Base-by-base conservation (phyloP, 306 rosid species). In the Macrotyloma uniflorum region DNA sequence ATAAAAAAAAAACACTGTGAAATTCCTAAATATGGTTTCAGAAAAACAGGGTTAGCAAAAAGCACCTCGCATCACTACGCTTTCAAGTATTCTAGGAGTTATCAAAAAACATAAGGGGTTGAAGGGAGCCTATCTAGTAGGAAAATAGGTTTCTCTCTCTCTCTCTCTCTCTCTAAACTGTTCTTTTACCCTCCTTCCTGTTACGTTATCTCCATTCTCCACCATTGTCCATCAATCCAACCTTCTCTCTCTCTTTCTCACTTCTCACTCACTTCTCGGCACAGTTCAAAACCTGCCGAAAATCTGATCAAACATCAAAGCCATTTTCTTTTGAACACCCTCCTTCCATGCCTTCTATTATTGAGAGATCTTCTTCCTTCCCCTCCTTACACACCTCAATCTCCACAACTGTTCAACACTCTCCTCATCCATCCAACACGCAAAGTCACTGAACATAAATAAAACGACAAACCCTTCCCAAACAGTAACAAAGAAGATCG, bases 21-120 rank as follows among this genome's bases (percentile, higher is more conserved):
- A 51, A 42, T 79, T 76, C 68, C 80, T 28, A 64, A 35, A 85
- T 64, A 78, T 82, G 69, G 42, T 58, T 42, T 78, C 42, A 24
- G 5, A 10, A 73, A 77, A 84, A 57, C 66, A 82, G 75, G 82
- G 83, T 70, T 76, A 22, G 15, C 64, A 83, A 62, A 82, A 88
- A 80, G 82, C 61, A 22, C 74, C 71, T 76, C 40, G 43, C 73
- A 62, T 70, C 46, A 55, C 80, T 54, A 78, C 84, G 42, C 81
- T 88, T 85, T 88, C 74, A 88, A 74, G 85, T 79, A 83, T 88
- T 85, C 83, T 87, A 80, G 85, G 84, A 85, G 84, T 90, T 80
- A 83, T 87, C 84, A 83, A 85, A 88, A 77, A 57, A 70, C 79
- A 71, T 19, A 79, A 81, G 78, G 64, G 81, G 61, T 75, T 82